Conservation (phyloP, 805 yeast genomes). For the Metschnikowia santaceciliae region DNA sequence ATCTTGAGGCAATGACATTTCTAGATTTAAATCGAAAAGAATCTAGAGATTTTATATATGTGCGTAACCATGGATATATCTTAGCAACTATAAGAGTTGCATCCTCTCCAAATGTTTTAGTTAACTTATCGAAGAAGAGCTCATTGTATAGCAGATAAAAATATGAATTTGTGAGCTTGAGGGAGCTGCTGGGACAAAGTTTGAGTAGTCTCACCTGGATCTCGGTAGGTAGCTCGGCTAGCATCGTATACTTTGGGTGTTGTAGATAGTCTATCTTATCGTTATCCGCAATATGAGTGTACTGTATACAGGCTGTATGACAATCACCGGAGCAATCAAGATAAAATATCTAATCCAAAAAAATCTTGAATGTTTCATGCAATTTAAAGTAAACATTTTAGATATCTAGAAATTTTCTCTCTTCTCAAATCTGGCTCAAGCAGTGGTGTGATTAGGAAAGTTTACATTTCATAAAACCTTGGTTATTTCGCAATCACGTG, state of each 20-base stretch:
- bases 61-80: conserved; percentile 35
- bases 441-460: background rate
- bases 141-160: conserved; percentile 51
- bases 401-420: too few relatives aligned
- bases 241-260: conserved; percentile 8
- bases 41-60: conserved; percentile 39
- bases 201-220: conserved; percentile 36
- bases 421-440: too few relatives aligned
- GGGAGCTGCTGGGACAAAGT: conserved; percentile 30
- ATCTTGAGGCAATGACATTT: conserved; percentile 23
- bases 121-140: conserved; percentile 38
- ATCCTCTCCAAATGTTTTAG: conserved; percentile 35
- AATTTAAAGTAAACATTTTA: background rate
- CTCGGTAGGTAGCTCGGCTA: conserved; percentile 38
- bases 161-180: conserved; percentile 34
- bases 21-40: conserved; percentile 28
- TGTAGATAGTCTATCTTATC: conserved; percentile 1
- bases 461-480: background rate
- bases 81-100: conserved; percentile 28
- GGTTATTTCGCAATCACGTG: conserved; percentile 7
- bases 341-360: background rate
- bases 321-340: background rate
- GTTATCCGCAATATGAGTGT: background rate
- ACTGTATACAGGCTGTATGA: background rate
- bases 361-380: background rate